Base-by-base conservation (phyloP, 371 early-diverging fungal species). In the Mucor mucedo region DNA sequence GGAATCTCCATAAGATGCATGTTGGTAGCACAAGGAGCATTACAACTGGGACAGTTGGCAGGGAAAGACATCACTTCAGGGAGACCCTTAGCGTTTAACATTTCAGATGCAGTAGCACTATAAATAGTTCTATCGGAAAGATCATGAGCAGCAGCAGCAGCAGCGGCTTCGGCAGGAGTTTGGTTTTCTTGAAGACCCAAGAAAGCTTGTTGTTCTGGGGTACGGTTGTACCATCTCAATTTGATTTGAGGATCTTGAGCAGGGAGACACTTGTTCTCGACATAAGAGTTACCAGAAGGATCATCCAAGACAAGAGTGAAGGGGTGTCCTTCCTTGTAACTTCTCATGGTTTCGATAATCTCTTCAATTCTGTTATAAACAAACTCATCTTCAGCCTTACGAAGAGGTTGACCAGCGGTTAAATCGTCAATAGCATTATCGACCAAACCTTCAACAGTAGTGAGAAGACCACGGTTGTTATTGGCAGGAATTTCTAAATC, bases 1-100 rank as follows among this genome's bases (percentile, higher is more conserved):
- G 96, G 96, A 65, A 97, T 95, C 52, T 93, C 82, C 67, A 97
- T 68, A 52, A 95, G 77, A 39, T 95, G 93, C 98, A 97, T 96
- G 62, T 91, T 91, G 59, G 96, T 95, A 32, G 92, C 90, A 62
- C 89, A 87, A 33, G 93, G 93, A 5, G 83, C 82, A 55, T 87
- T 84, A 83, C 98, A 95, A 50, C 85, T 72, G 0, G 94, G 93
- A 83, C 98, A 97, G 72, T 89, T 92, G 63, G 94, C 90, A 16
- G 87, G 91, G 87, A 97, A 97, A 13, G 84, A 72, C 69, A 93
- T 79, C 58, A 84, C 81, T 49, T 88, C 89, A 6, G 86, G 83
- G 8, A 79, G 73, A n/a, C 84, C 86, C 40, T 84, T 87, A 1
- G 82, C 83, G 14, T 70, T 70, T 28, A 70, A 33, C 70, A 70